Evolutionary conservation across 2,329 filamentous ascomycete genomes (phyloP).

Genomic region (Calonectria pteridis): DNA sequence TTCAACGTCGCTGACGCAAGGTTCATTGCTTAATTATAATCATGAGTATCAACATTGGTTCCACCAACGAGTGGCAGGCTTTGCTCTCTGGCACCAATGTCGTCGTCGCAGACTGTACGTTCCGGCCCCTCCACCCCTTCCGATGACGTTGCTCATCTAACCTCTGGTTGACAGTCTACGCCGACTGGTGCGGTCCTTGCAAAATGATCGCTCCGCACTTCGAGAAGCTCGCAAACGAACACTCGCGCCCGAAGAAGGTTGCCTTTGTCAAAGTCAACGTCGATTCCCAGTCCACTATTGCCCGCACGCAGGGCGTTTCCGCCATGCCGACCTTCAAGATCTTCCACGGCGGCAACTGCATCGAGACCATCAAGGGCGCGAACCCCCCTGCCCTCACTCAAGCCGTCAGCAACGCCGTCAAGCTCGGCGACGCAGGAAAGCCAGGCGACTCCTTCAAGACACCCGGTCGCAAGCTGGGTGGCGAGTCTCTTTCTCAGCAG

Average conservation of each 20-base stretch:
- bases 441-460: conserved; percentile 64
- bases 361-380: conserved; percentile 84
- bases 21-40: conserved; percentile 31
- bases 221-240: conserved; percentile 83
- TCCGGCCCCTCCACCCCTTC: conserved; percentile 1
- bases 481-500: conserved; percentile 40
- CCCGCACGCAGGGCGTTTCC: conserved; percentile 81
- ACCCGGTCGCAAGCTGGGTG: conserved; percentile 70
- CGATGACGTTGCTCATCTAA: conserved; percentile 39
- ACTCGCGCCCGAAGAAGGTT: conserved; percentile 84
- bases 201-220: conserved; percentile 92
- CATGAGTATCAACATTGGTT: conserved; percentile 71
- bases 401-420: conserved; percentile 79
- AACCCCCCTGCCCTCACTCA: conserved; percentile 81
- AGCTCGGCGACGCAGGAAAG: conserved; percentile 60
- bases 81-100: conserved; percentile 80
- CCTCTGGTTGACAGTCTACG: conserved; percentile 75
- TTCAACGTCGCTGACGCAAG: conserved; percentile 20
- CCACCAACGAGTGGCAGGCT: conserved; percentile 77
- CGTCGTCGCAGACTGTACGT: conserved; percentile 90
- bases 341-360: conserved; percentile 80
- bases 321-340: conserved; percentile 97
- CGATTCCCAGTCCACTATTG: conserved; percentile 83
- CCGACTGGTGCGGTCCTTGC: conserved; percentile 95
- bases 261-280: conserved; percentile 95